phyloP scores from a whole-genome alignment of 805 yeast species.

The Kodamaea jinghongensis region DNA sequence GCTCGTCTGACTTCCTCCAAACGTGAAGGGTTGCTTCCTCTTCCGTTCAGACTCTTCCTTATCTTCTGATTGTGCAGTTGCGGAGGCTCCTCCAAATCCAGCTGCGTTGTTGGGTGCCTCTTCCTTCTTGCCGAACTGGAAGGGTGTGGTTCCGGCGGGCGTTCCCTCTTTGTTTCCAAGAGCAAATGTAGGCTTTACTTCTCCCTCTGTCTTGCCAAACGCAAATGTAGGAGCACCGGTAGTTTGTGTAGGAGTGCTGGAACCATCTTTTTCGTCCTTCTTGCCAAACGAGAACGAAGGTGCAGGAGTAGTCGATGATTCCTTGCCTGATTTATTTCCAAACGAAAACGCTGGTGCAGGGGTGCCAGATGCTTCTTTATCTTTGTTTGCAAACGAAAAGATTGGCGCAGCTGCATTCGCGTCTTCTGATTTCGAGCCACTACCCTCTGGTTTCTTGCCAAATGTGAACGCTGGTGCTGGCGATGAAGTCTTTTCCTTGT shows the following conservation, averaged over 20 bases:
- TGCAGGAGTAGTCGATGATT: conserved; percentile 4
- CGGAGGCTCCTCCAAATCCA: no score
- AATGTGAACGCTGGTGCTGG: conserved; percentile 17
- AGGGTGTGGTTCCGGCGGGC: not conserved
- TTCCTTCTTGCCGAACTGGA: not conserved
- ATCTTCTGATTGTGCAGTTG: no score
- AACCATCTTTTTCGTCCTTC: conserved; percentile 1
- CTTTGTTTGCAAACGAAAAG: conserved; percentile 19
- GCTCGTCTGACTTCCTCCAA: no score
- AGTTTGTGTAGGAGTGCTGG: no score
- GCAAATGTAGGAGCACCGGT: conserved; percentile 9
- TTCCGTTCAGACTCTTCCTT: no score
- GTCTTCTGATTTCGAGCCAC: conserved; percentile 2
- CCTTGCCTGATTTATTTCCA: not conserved
- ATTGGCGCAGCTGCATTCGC: conserved; percentile 9
- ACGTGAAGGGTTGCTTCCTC: no score
- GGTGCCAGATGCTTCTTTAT: conserved; percentile 1
- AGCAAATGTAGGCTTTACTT: conserved; percentile 1
- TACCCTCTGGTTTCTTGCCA: conserved; percentile 11
- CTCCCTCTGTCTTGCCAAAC: conserved; percentile 10
- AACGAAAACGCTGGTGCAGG: conserved; percentile 13
- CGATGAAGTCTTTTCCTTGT: not conserved
- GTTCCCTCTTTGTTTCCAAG: not conserved
- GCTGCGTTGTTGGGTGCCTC: not conserved
- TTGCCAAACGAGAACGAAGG: conserved; percentile 19